A percentile compares a stretch with the other conserved stretches of the same genome.
Evolutionary conservation across 768 basidiomycete genomes (phyloP).

Genomic region (Lactarius vividus): DNA sequence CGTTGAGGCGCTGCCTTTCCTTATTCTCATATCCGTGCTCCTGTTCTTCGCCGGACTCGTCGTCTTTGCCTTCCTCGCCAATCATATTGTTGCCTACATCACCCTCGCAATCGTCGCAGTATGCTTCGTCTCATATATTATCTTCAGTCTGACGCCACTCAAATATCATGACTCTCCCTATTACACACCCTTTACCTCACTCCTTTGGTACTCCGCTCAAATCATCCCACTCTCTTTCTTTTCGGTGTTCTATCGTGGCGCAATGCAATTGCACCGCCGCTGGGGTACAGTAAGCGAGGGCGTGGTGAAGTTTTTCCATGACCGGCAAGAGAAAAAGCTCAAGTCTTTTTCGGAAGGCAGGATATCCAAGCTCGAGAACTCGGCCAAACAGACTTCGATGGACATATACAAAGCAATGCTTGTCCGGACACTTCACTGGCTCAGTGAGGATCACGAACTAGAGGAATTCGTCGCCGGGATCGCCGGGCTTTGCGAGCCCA

Average conservation of each 20-base stretch:
- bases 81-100: background rate
- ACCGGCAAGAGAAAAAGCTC: background rate
- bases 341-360: background rate
- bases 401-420: background rate
- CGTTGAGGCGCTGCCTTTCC: background rate
- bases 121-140: background rate
- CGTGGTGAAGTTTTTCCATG: background rate
- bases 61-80: constrained; percentile 9
- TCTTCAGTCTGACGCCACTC: constrained; percentile 4
- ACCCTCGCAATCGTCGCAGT: background rate
- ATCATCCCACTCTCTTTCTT: background rate
- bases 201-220: background rate
- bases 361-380: background rate
- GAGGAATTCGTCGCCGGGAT: background rate
- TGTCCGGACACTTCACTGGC: background rate
- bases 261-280: background rate
- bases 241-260: background rate
- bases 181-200: background rate
- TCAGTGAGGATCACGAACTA: background rate
- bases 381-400: background rate
- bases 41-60: constrained; percentile 16
- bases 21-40: background rate
- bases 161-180: constrained; percentile 14
- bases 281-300: background rate
- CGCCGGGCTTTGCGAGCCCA: background rate